Evolutionary conservation across 176 grass and related monocot genomes (phyloP), one percentile per base, ranked within the genome.

Genomic region (Pharus latifolius): DNA sequence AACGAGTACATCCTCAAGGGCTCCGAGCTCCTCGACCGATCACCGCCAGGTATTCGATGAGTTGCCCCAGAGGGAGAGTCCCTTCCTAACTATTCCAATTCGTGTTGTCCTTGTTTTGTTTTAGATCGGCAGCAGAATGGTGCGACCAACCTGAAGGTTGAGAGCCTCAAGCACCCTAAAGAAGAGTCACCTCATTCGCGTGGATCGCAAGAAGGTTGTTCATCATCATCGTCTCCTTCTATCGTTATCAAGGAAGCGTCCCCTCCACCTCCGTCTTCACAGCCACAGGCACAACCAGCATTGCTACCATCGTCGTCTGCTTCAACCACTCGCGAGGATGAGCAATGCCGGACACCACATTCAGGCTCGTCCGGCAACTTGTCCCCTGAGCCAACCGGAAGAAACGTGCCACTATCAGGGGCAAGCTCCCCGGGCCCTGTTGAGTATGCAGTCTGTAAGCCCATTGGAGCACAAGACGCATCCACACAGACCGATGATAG

Each of bases 1-100:
- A 95, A 84, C 37, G 91, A 95, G 44, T 95, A 90, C 76, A 83
- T 95, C 67, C 81, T 95, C 68, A 95, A 95, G 76, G 91, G 91
- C 70, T 90, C 91, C 15, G 91, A 95, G 60, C 56, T 95, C 40
- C 73, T 87, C 0, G 86, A 93, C 66, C 75, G 75, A 68, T 84
- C 78, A 10, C 83, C 72, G 15, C 83, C 65, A 83, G 75, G 65
- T 78, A 50, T 29, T 29, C 17, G 11, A 60, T n/a, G 8, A 51
- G 50, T 67, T 67, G 28, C 43, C 14, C 15, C 33, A 37, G 9
- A 33, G 45, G 14, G 2, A 10, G 27, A 5, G 2, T 6, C 23
- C 22, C 11, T 43, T 46, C 25, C 17, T 46, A 24, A 28, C 40
- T 25, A 5, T 59, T 43, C 49, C 56, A 69, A 80, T 49, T 60